Evolutionary conservation across 1,284 basidiomycete genomes (phyloP).

Genomic region (Apiotrichum veenhuisii): DNA sequence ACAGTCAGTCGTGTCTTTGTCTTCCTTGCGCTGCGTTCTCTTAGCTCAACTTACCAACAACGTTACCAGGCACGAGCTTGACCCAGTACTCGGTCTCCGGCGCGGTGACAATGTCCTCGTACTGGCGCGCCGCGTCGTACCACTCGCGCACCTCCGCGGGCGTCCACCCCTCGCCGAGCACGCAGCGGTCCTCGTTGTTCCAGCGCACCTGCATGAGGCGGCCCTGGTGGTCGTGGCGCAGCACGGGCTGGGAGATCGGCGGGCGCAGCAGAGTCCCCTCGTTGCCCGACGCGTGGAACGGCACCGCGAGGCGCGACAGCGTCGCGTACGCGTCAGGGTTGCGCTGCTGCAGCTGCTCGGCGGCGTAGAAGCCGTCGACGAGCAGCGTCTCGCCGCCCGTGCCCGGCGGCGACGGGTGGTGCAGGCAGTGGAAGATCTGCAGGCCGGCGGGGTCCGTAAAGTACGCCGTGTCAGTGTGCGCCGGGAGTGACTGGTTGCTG

Average conservation of each 20-base stretch:
- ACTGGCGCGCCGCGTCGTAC: conserved; percentile 78
- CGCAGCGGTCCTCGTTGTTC: conserved; percentile 93
- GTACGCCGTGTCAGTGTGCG: conserved; percentile 95
- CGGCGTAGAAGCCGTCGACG: conserved; percentile 91
- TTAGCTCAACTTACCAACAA: conserved; percentile 75
- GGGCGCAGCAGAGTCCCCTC: conserved; percentile 62
- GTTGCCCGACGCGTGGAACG: conserved; percentile 86
- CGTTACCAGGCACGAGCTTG: conserved; percentile 78
- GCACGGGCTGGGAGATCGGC: conserved; percentile 56
- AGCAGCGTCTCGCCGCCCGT: conserved; percentile 82
- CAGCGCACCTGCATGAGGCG: conserved; percentile 77
- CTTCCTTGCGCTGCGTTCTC: background rate
- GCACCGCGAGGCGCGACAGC: conserved; percentile 66
- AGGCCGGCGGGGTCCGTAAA: conserved; percentile 89
- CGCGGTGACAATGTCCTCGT: conserved; percentile 72
- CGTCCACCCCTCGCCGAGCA: conserved; percentile 59
- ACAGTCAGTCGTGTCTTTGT: background rate
- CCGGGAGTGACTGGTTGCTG: conserved; percentile 78
- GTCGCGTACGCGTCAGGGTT: conserved; percentile 70
- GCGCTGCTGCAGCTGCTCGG: conserved; percentile 67
- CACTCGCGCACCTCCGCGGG: conserved; percentile 64
- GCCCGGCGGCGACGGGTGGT: conserved; percentile 65
- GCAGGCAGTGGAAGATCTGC: conserved; percentile 91
- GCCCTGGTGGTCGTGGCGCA: conserved; percentile 61
- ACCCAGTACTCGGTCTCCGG: conserved; percentile 87